A percentile compares a stretch with the other conserved stretches of the same genome.
Conservation (phyloP, 1,284 basidiomycete genomes). For the Trametes sp. region DNA sequence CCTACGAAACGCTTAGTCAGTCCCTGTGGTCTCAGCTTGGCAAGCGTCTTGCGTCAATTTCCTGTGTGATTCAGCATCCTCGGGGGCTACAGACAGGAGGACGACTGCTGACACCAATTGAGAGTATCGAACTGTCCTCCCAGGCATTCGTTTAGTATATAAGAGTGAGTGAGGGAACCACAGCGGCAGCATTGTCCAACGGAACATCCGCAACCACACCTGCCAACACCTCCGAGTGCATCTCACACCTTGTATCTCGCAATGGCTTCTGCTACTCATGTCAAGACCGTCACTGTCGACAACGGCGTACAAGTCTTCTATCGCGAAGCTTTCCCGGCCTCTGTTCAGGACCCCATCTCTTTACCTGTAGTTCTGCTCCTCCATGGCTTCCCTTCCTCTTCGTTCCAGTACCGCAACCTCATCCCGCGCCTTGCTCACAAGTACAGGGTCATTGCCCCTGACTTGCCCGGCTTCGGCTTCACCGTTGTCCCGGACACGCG, state of each 20-base stretch:
- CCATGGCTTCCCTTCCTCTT: conserved; percentile 58
- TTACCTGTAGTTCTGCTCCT: conserved; percentile 51
- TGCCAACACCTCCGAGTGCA: too few relatives aligned
- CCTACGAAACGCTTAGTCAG: background rate
- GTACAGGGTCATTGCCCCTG: conserved; percentile 57
- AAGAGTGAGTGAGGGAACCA: too few relatives aligned
- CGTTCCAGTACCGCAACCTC: conserved; percentile 56
- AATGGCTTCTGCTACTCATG: conserved; percentile 24
- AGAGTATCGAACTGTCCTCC: too few relatives aligned
- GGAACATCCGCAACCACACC: too few relatives aligned
- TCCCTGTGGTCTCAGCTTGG: background rate
- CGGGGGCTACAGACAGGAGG: background rate
- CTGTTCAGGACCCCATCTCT: conserved; percentile 17
- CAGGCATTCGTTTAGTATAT: too few relatives aligned
- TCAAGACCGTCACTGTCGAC: conserved; percentile 42
- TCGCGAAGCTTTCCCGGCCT: conserved; percentile 45
- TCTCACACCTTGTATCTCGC: background rate
- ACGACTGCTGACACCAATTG: too few relatives aligned
- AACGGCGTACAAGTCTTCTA: conserved; percentile 51
- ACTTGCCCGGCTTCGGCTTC: conserved; percentile 58
- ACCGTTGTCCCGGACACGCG: conserved; percentile 48
- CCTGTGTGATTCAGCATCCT: background rate
- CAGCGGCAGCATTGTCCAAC: too few relatives aligned
- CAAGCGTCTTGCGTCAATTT: background rate
- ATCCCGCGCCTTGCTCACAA: conserved; percentile 50